These are phyloP conservation scores for Verticillium tricorpus DNA, from an alignment of 2,329 filamentous ascomycete genomes.

Conservation along the genomic window DNA sequence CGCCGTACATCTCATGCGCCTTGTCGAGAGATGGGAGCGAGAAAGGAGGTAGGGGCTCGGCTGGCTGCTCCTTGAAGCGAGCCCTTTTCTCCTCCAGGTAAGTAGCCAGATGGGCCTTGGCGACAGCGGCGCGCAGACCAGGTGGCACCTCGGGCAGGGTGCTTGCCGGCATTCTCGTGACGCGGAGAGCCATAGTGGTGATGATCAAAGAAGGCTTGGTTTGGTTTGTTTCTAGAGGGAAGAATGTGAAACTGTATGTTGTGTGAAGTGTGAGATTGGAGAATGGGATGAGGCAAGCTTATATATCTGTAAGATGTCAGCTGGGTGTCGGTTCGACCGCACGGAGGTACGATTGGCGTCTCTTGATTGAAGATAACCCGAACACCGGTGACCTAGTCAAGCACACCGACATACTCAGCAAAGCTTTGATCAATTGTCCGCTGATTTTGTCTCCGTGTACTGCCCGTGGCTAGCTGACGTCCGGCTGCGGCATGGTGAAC, in stretches of 20 bases:
- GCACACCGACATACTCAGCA: not conserved
- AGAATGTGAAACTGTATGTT: no score
- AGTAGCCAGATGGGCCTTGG: not conserved
- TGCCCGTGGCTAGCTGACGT: not conserved
- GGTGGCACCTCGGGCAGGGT: not conserved
- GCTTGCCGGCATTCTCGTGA: not conserved
- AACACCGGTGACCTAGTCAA: not conserved
- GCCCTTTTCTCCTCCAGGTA: not conserved
- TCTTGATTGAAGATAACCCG: no score
- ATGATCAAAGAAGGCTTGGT: not conserved
- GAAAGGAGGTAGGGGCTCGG: not conserved
- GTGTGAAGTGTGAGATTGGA: not conserved
- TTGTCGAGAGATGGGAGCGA: not conserved
- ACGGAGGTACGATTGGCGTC: no score
- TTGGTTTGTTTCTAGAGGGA: no score
- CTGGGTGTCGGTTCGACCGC: no score
- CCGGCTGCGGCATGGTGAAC: not conserved
- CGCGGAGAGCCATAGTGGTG: not conserved
- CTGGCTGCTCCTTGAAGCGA: not conserved
- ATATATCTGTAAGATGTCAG: not conserved
- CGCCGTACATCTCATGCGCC: not conserved
- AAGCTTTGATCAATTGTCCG: not conserved
- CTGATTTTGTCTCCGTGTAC: not conserved
- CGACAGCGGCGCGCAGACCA: not conserved
- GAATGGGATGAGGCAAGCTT: not conserved